Percentiles rank a stretch among this genome's conserved stretches.
These are phyloP conservation scores for Candida verbasci DNA, from an alignment of 805 yeast genomes.

Conservation along the genomic window DNA sequence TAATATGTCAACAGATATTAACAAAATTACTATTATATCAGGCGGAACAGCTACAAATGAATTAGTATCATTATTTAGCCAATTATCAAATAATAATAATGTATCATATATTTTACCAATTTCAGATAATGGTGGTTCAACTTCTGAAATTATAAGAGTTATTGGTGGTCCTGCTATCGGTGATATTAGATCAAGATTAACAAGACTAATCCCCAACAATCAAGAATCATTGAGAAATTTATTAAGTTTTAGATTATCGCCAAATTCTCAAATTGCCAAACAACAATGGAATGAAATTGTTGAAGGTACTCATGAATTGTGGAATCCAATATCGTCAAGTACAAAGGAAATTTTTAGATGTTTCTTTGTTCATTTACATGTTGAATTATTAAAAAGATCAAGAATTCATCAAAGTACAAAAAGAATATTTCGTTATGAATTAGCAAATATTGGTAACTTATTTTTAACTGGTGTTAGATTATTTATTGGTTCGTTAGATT, in stretches of 20 bases:
- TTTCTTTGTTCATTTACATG: constrained; percentile 73
- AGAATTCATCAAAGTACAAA: constrained; percentile 37
- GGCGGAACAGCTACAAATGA: constrained; percentile 90
- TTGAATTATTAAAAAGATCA: constrained; percentile 66
- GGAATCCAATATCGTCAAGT: constrained; percentile 58
- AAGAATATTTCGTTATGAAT: constrained; percentile 63
- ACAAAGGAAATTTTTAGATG: constrained; percentile 70
- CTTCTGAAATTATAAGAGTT: constrained; percentile 80
- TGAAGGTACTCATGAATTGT: constrained; percentile 69
- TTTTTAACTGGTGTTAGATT: constrained; percentile 77
- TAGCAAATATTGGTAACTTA: constrained; percentile 83
- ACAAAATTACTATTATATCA: constrained; percentile 34
- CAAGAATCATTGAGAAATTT: constrained; percentile 30
- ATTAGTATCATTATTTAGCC: constrained; percentile 36
- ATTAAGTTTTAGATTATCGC: constrained; percentile 47
- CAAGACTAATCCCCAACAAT: constrained; percentile 61
- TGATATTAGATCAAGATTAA: constrained; percentile 78
- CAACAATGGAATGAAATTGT: constrained; percentile 73
- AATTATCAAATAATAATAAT: constrained; percentile 9
- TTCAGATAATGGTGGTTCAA: constrained; percentile 92
- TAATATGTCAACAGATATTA: no score
- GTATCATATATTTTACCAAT: constrained; percentile 74
- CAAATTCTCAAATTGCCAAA: constrained; percentile 49
- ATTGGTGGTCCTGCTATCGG: constrained; percentile 96
- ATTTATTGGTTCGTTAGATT: constrained; percentile 79